A percentile compares a stretch with the other conserved stretches of the same genome.
These are phyloP conservation scores for Aspergillus latus DNA, from an alignment of 2,329 filamentous ascomycete species.

Conservation along the genomic window DNA sequence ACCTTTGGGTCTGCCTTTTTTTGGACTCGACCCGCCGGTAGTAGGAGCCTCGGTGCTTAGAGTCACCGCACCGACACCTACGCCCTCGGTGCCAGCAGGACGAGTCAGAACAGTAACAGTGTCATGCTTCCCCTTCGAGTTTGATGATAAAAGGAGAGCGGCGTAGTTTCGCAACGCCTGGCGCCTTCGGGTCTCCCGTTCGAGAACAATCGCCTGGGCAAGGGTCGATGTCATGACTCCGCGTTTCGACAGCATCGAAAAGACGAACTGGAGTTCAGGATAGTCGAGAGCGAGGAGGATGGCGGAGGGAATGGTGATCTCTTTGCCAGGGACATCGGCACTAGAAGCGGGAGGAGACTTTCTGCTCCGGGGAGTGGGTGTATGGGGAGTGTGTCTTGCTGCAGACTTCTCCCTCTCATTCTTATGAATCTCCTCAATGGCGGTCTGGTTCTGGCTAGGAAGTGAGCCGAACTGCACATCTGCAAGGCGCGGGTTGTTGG, in stretches of 20 bases:
- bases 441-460: not conserved
- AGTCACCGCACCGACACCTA: not conserved
- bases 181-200: slow-evolving; percentile 32
- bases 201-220: slow-evolving; percentile 24
- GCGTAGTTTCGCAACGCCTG: slow-evolving; percentile 21
- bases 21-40: not conserved
- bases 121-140: not conserved
- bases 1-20: not conserved
- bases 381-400: not conserved
- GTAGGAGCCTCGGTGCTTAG: not conserved
- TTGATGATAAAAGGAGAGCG: not conserved
- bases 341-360: not conserved
- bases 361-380: not conserved
- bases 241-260: slow-evolving; percentile 21
- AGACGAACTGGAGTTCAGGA: slow-evolving; percentile 20
- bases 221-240: slow-evolving; percentile 18
- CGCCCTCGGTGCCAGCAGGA: not conserved
- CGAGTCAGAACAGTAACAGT: not conserved
- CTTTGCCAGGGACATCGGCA: slow-evolving; percentile 11
- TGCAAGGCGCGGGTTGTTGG: slow-evolving; percentile 23
- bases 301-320: slow-evolving; percentile 25
- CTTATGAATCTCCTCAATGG: slow-evolving; percentile 10
- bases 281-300: slow-evolving; percentile 32
- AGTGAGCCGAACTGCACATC: slow-evolving; percentile 25
- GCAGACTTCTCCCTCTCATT: not conserved